phyloP scores from a whole-genome alignment of 129 eudicot genomes.

The Flaveria trinervia region DNA sequence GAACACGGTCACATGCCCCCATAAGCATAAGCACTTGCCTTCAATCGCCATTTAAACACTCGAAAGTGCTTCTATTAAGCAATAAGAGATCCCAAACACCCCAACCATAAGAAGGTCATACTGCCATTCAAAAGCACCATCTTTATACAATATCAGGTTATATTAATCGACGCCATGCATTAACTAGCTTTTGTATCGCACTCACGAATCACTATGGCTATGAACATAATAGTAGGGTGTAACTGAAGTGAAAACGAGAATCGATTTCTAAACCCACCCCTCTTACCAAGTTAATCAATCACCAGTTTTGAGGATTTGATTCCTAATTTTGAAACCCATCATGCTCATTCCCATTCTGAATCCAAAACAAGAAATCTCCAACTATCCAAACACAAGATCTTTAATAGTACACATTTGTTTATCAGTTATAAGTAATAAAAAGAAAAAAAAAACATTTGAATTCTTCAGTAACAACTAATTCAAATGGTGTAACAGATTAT shows the following conservation, averaged over 20 bases:
- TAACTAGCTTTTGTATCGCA: not conserved
- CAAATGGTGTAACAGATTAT: not conserved
- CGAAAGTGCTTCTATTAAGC: no score
- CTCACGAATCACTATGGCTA: not conserved
- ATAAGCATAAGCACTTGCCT: no score
- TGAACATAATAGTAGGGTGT: not conserved
- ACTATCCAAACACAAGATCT: slow-evolving; percentile 11
- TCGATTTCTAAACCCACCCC: not conserved
- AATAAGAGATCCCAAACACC: no score
- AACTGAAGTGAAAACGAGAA: not conserved
- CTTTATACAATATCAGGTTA: not conserved
- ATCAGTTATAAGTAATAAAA: not conserved
- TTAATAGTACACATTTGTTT: not conserved
- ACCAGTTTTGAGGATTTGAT: not conserved
- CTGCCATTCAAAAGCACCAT: not conserved
- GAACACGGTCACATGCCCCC: no score
- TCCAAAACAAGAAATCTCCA: not conserved
- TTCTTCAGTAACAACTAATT: no score
- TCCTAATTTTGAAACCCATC: not conserved
- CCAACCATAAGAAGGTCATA: not conserved
- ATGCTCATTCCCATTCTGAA: not conserved
- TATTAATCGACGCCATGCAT: not conserved
- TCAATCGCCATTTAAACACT: no score
- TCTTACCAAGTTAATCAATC: not conserved
- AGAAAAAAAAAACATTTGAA: not conserved